Evolutionary conservation across 371 early-diverging fungal species (phyloP).

Genomic region (Mucor saturninus): DNA sequence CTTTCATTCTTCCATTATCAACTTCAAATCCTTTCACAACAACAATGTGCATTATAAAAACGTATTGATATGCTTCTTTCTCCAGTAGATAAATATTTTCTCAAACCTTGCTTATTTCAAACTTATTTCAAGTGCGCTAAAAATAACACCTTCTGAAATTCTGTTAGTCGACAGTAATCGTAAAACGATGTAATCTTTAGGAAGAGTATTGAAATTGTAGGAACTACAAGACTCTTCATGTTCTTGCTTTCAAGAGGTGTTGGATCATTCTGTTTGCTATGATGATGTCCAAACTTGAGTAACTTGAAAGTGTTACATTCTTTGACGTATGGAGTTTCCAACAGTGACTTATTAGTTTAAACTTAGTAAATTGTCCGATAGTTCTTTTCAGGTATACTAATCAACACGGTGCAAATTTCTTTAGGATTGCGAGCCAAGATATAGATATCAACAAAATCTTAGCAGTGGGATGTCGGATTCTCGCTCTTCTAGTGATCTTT

Average conservation of each 20-base stretch:
- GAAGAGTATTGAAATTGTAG: conserved; percentile 2
- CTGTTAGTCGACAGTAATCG: not conserved
- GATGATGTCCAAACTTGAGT: conserved; percentile 1
- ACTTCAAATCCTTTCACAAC: conserved; percentile 3
- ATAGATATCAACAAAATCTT: conserved; percentile 2
- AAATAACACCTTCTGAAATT: conserved; percentile 3
- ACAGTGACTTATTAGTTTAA: conserved; percentile 1
- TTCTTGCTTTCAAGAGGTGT: conserved; percentile 3
- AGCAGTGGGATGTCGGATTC: conserved; percentile 1
- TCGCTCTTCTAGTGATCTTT: conserved; percentile 2
- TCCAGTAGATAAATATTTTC: conserved; percentile 1
- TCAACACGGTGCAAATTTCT: conserved; percentile 1
- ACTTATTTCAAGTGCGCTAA: conserved; percentile 2
- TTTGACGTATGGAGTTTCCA: conserved; percentile 2
- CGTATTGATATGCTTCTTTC: conserved; percentile 1
- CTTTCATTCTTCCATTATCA: conserved; percentile 2
- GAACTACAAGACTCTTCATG: not conserved
- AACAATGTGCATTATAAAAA: conserved; percentile 1
- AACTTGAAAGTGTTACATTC: conserved; percentile 1
- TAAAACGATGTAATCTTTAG: conserved; percentile 2
- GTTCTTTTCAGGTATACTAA: conserved; percentile 3
- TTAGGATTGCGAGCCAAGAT: conserved; percentile 3
- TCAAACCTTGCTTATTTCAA: not conserved
- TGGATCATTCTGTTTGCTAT: conserved; percentile 3
- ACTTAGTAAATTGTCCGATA: conserved; percentile 2